Conservation (phyloP, 2,329 filamentous ascomycete species). For the Microdochium trichocladiopsis region DNA sequence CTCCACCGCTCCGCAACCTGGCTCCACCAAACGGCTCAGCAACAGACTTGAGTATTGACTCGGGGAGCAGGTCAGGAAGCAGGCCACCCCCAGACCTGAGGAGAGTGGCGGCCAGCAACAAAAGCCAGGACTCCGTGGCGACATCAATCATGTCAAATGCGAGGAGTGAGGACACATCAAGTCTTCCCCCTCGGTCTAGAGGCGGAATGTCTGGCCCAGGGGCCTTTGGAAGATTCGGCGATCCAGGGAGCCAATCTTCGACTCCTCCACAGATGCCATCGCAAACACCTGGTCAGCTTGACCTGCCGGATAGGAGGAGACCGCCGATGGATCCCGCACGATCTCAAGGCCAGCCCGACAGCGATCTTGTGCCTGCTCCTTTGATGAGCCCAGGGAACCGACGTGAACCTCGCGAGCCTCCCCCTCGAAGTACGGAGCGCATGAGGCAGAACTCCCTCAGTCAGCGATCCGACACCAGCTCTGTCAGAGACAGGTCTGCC, state of each 20-base stretch:
- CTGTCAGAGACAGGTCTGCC: constrained; percentile 24
- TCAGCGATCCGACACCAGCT: constrained; percentile 21
- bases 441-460: constrained; percentile 23
- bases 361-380: constrained; percentile 50
- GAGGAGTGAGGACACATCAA: constrained; percentile 43
- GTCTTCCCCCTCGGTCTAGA: constrained; percentile 9
- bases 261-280: constrained; percentile 12
- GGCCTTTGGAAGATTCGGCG: constrained; percentile 29
- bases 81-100: constrained; percentile 34
- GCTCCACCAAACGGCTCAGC: constrained; percentile 30
- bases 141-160: constrained; percentile 33
- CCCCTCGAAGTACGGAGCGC: constrained; percentile 45
- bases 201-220: constrained; percentile 8
- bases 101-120: constrained; percentile 41
- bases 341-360: constrained; percentile 37
- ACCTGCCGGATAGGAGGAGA: constrained; percentile 55
- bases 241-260: constrained; percentile 6
- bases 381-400: constrained; percentile 44
- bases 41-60: constrained; percentile 41
- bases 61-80: constrained; percentile 27
- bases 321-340: constrained; percentile 59
- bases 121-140: constrained; percentile 51
- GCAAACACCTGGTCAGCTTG: constrained; percentile 27
- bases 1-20: constrained; percentile 20
- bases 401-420: constrained; percentile 36